phyloP scores from a whole-genome alignment of 2,329 filamentous ascomycete species.

The Pseudocercospora fuligena region DNA sequence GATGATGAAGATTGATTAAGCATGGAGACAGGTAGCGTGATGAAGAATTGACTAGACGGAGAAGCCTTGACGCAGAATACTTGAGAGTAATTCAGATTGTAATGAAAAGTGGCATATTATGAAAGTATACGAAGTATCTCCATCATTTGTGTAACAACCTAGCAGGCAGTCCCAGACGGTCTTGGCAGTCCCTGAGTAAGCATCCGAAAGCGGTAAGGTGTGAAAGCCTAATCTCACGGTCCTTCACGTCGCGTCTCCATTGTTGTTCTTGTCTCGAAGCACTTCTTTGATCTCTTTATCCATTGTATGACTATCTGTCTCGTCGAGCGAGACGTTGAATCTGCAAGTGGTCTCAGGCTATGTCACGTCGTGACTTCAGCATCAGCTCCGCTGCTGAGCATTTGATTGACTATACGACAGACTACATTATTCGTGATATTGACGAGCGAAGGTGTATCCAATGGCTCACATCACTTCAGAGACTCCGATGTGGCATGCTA shows the following conservation, averaged over 20 bases:
- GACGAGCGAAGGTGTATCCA: not conserved
- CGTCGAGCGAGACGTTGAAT: not conserved
- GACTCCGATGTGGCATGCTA: not conserved
- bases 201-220: not conserved
- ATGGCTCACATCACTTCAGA: not conserved
- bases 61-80: too few species aligned
- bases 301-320: not conserved
- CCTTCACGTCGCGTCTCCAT: not conserved
- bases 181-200: not conserved
- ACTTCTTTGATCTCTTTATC: not conserved
- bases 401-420: not conserved
- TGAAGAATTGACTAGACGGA: too few species aligned
- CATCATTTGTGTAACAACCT: too few species aligned
- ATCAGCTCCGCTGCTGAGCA: not conserved
- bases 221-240: not conserved
- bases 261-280: not conserved
- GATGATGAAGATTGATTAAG: too few species aligned
- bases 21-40: too few species aligned
- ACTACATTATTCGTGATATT: not conserved
- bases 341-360: not conserved
- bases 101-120: too few species aligned
- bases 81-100: too few species aligned
- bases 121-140: too few species aligned
- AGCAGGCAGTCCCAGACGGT: not conserved
- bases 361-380: not conserved